A percentile compares a stretch with the other conserved stretches of the same genome.
Conservation (phyloP, 139 green algal genomes). For the Chlamydomonas sp. region DNA sequence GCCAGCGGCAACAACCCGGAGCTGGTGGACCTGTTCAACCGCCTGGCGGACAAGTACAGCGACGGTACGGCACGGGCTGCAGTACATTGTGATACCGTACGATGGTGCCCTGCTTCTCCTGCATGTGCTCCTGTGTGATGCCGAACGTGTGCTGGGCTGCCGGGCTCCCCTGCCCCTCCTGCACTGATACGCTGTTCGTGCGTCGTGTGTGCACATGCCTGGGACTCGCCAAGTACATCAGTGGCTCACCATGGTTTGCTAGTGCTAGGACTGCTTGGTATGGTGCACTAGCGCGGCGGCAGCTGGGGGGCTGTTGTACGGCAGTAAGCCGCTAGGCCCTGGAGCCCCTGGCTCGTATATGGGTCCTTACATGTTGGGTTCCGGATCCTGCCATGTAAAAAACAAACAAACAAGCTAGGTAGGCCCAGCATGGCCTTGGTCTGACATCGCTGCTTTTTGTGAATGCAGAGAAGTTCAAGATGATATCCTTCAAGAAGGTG, state of each 20-base stretch:
- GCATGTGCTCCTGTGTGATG: not conserved
- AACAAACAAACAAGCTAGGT: too few relatives aligned
- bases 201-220: not conserved
- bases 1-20: conserved; percentile 3
- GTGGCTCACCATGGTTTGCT: too few relatives aligned
- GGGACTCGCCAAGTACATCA: too few relatives aligned
- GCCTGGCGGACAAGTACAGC: conserved; percentile 4
- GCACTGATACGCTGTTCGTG: not conserved
- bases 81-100: not conserved
- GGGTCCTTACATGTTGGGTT: not conserved
- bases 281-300: too few relatives aligned
- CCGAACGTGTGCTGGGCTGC: not conserved
- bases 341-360: not conserved
- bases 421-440: not conserved
- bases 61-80: not conserved
- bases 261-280: too few relatives aligned
- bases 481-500: not conserved
- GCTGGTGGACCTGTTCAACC: conserved; percentile 18
- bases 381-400: not conserved
- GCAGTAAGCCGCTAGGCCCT: not conserved
- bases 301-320: not conserved
- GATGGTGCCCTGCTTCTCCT: not conserved
- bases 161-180: not conserved
- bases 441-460: not conserved
- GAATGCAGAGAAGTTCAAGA: not conserved